Evolutionary conservation across 768 basidiomycete species (phyloP), one percentile per base, ranked within the genome.

Genomic region (Kwoniella sp.): DNA sequence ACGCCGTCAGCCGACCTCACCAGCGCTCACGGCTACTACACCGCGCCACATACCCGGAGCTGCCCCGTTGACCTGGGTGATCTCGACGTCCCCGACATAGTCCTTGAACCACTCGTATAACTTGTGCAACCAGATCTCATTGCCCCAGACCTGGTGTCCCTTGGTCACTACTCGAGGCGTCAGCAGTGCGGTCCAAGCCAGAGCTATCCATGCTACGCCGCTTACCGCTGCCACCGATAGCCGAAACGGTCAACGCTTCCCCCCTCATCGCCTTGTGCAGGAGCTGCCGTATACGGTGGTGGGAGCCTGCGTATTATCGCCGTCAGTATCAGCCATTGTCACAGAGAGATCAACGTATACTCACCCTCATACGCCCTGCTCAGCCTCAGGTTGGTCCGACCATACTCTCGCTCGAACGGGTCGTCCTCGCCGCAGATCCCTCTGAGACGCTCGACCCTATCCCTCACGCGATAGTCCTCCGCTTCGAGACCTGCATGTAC

Each of bases 181-280:
- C 3, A 38, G 14, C 33, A 26, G 28, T 15, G 12, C 12, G 1
- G n/a, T 8, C 17, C 23, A 44, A 7, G 14, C 33, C 20, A 14
- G 26, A 12, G 14, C 7, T 23, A 46, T 31, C 25, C 43, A 32
- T 29, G 19, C 33, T 8, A 22, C 15, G 5, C 1, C 20, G 57
- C 70, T 47, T 34, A 69, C 71, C 59, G 54, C 67, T 69, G 0
- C 70, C 72, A 6, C 72, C 72, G 28, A 73, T 57, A 25, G 63
- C 63, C 3, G 61, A 56, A 1, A 71, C 40, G 5, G 58, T 63
- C 15, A 73, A 25, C 5, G 45, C 25, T 53, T 73, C 68, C 5
- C 72, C 72, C 28, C 64, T 50, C 1, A 73, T 38, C 0, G 53
- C 58, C 50, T 66, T 63, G 10, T 57, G 55, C 15, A 71, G 23